These are phyloP conservation scores for Penicillium thymicola DNA, from an alignment of 2,329 filamentous ascomycete species.

Conservation along the genomic window DNA sequence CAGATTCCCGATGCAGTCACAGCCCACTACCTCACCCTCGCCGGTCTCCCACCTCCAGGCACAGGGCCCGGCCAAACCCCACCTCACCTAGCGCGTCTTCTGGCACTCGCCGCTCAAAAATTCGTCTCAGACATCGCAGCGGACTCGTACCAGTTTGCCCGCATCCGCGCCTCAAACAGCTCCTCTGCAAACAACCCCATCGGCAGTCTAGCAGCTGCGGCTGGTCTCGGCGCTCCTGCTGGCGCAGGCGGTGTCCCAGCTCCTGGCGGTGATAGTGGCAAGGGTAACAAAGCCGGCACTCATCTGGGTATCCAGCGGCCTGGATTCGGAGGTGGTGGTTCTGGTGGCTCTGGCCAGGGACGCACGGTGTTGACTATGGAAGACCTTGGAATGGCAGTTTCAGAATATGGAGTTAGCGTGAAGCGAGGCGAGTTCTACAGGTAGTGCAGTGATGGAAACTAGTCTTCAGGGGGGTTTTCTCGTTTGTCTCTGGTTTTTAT, in stretches of 20 bases:
- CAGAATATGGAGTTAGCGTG: conserved; percentile 95
- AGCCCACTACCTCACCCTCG: conserved; percentile 95
- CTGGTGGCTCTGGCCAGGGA: conserved; percentile 77
- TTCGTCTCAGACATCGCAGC: conserved; percentile 97
- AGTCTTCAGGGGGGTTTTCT: neutral
- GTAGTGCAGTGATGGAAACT: conserved; percentile 42
- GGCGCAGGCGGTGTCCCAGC: conserved; percentile 51
- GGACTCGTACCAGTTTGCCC: conserved; percentile 95
- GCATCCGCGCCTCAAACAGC: conserved; percentile 89
- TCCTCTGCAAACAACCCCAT: conserved; percentile 85
- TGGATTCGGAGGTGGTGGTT: conserved; percentile 82
- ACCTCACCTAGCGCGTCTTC: conserved; percentile 82
- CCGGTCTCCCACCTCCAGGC: conserved; percentile 81
- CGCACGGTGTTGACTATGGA: conserved; percentile 97
- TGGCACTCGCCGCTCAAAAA: conserved; percentile 97
- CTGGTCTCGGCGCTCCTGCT: conserved; percentile 54
- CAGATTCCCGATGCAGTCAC: conserved; percentile 97
- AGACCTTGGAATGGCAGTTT: conserved; percentile 95
- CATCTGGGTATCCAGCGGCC: conserved; percentile 71
- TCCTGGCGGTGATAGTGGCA: conserved; percentile 43
- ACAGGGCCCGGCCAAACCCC: conserved; percentile 76
- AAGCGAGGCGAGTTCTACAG: conserved; percentile 97
- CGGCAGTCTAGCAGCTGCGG: conserved; percentile 72
- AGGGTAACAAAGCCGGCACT: conserved; percentile 48
- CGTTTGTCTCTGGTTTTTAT: neutral